These are phyloP conservation scores for Pezizomycotina sp. DNA, from an alignment of 2,329 filamentous ascomycete genomes.

Conservation along the genomic window DNA sequence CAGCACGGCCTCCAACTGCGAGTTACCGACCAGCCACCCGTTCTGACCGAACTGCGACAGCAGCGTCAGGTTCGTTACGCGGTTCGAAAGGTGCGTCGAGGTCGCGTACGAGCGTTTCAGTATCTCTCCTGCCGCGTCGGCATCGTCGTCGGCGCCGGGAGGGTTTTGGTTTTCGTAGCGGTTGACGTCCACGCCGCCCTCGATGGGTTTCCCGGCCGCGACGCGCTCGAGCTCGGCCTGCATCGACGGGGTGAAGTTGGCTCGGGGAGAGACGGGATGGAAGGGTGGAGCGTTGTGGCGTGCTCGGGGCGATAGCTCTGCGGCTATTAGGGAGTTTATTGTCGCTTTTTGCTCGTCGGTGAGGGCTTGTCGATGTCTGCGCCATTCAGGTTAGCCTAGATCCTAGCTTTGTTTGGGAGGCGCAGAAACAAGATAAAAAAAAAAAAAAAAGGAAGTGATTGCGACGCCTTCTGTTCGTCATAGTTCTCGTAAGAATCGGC, in stretches of 20 bases:
- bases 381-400: too few species aligned
- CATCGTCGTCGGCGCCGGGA: conserved; percentile 24
- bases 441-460: too few species aligned
- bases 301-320: conserved; percentile 43
- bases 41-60: conserved; percentile 73
- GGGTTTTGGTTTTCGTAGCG: conserved; percentile 69
- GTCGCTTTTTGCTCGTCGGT: conserved; percentile 44
- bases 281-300: conserved; percentile 39
- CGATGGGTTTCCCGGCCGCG: conserved; percentile 41
- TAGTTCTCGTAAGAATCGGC: conserved; percentile 11
- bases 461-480: too few species aligned
- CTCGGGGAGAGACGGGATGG: conserved; percentile 38
- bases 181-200: conserved; percentile 49
- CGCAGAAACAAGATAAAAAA: too few species aligned
- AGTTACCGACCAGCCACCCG: conserved; percentile 77
- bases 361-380: conserved; percentile 68
- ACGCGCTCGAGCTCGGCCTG: conserved; percentile 52
- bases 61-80: conserved; percentile 49
- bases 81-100: conserved; percentile 30
- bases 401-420: too few species aligned
- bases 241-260: conserved; percentile 50
- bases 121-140: neutral
- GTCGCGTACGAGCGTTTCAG: conserved; percentile 20
- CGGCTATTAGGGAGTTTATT: conserved; percentile 51
- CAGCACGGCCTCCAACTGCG: conserved; percentile 57